These are phyloP conservation scores for Ustilago xerochloae DNA, from an alignment of 1,284 basidiomycete species.

Conservation along the genomic window DNA sequence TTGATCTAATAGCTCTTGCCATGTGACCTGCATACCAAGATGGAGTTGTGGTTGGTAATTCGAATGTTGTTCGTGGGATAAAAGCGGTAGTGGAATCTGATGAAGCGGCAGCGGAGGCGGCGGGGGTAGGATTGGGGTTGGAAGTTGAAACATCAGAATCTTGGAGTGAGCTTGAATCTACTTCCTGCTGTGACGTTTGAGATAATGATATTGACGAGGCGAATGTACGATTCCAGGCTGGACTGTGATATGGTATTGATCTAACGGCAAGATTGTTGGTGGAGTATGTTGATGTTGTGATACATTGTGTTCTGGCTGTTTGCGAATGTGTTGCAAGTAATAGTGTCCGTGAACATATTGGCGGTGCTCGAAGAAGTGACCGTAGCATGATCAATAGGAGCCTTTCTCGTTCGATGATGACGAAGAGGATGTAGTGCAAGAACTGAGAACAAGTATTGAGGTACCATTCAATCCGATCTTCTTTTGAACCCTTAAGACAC, in stretches of 20 bases:
- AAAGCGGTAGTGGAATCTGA: constrained; percentile 49
- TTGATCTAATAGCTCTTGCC: constrained; percentile 69
- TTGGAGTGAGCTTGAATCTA: background rate
- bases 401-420: too few species aligned
- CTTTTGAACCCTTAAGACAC: constrained; percentile 13
- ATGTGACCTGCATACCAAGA: constrained; percentile 99
- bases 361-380: background rate
- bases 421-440: too few species aligned
- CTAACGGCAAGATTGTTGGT: background rate
- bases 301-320: background rate
- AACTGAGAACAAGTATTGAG: too few species aligned
- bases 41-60: constrained; percentile 73
- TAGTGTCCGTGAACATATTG: background rate
- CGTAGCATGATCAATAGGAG: constrained; percentile 4
- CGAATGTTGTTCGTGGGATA: constrained; percentile 68
- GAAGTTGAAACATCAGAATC: background rate
- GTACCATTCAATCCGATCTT: too few species aligned
- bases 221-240: constrained; percentile 1
- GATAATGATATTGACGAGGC: background rate
- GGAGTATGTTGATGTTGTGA: background rate
- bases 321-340: background rate
- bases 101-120: background rate
- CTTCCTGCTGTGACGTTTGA: background rate
- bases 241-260: background rate
- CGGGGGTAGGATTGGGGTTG: background rate